Evolutionary conservation across 1,139 yeast genomes (phyloP).

Genomic region (Nadsonia commutata): DNA sequence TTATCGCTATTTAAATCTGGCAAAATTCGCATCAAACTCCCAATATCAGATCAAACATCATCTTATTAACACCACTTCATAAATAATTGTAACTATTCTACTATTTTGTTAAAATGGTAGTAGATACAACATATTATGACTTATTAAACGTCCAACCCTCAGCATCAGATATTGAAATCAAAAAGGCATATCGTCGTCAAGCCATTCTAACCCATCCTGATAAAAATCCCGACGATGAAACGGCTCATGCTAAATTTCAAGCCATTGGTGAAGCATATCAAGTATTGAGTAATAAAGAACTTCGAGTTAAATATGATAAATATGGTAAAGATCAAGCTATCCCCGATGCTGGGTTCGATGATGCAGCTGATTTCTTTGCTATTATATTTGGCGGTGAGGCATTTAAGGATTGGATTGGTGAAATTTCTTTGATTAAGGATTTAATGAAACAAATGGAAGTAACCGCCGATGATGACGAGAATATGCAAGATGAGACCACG

Average conservation of each 20-base stretch:
- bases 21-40: too few species aligned
- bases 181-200: slow-evolving; percentile 81
- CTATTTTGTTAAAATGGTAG: slow-evolving; percentile 55
- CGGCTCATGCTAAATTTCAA: slow-evolving; percentile 52
- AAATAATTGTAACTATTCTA: background rate
- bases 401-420: slow-evolving; percentile 77
- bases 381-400: slow-evolving; percentile 90
- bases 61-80: too few species aligned
- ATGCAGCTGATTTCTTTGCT: slow-evolving; percentile 77
- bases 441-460: slow-evolving; percentile 58
- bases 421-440: slow-evolving; percentile 72
- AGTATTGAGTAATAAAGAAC: slow-evolving; percentile 59
- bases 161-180: slow-evolving; percentile 74
- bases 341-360: slow-evolving; percentile 71
- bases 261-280: slow-evolving; percentile 27
- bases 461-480: slow-evolving; percentile 57
- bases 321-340: slow-evolving; percentile 75
- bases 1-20: too few species aligned
- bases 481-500: slow-evolving; percentile 5
- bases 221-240: slow-evolving; percentile 79
- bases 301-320: slow-evolving; percentile 68
- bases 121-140: slow-evolving; percentile 83
- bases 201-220: slow-evolving; percentile 91
- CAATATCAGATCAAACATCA: too few species aligned
- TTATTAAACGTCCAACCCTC: slow-evolving; percentile 47